These are phyloP conservation scores for Aspergillus melleus DNA, from an alignment of 2,329 filamentous ascomycete species.

Conservation along the genomic window DNA sequence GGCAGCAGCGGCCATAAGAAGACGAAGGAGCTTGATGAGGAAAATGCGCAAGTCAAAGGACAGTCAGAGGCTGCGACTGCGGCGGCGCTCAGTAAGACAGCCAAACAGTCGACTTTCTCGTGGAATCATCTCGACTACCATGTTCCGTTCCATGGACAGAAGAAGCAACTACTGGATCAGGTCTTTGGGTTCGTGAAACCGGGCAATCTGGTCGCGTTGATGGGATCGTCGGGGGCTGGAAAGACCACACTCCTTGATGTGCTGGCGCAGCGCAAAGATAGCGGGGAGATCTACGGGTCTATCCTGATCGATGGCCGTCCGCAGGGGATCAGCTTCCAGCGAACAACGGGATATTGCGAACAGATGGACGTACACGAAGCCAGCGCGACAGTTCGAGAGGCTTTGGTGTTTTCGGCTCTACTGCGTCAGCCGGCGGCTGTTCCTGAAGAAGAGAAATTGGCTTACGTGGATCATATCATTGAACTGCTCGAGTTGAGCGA, in stretches of 20 bases:
- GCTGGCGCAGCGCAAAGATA: slow-evolving; percentile 44
- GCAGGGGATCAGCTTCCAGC: slow-evolving; percentile 48
- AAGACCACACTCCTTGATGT: slow-evolving; percentile 50
- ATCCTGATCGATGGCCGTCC: slow-evolving; percentile 46
- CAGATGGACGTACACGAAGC: slow-evolving; percentile 67
- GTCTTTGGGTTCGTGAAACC: slow-evolving; percentile 72
- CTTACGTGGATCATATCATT: slow-evolving; percentile 65
- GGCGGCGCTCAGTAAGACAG: slow-evolving; percentile 49
- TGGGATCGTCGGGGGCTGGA: slow-evolving; percentile 77
- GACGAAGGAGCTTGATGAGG: slow-evolving; percentile 6
- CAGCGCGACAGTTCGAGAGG: slow-evolving; percentile 64
- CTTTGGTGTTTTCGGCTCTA: slow-evolving; percentile 63
- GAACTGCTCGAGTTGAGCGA: slow-evolving; percentile 64
- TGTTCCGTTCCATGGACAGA: slow-evolving; percentile 48
- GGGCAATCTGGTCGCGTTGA: slow-evolving; percentile 72
- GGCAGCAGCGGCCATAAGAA: slow-evolving; percentile 22
- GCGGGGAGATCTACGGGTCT: slow-evolving; percentile 43
- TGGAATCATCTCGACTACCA: slow-evolving; percentile 81
- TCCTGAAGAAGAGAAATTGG: slow-evolving; percentile 59
- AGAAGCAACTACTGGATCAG: slow-evolving; percentile 55
- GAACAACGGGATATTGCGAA: slow-evolving; percentile 55
- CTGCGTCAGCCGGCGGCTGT: slow-evolving; percentile 60
- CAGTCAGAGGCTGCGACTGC: slow-evolving; percentile 1
- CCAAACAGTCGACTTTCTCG: slow-evolving; percentile 69
- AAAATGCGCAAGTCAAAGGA: neutral